Evolutionary conservation across 176 grass and related monocot genomes (phyloP), one percentile per base, ranked within the genome.

Genomic region (Coix lacrymajobi): DNA sequence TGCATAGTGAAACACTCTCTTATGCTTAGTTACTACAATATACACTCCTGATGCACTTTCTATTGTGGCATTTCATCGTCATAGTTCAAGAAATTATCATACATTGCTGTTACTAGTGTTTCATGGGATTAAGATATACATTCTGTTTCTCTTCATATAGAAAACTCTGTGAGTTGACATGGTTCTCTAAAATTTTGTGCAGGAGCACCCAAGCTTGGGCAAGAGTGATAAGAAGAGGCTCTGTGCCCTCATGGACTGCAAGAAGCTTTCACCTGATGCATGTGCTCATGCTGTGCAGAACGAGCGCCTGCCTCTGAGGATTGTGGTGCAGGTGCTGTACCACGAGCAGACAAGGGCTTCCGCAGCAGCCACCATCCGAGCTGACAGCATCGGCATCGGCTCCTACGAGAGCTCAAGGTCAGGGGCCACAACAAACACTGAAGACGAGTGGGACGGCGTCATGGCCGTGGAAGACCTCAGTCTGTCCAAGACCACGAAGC

Each of bases 321-420:
- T 89, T 24, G 93, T 96, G 51, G 93, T 99, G 49, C 96, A 96
- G 80, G 91, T 99, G 62, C 85, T 99, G 1, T 99, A 90, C 92
- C 83, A 91, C 4, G 91, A 99, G 85, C 96, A 99, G 73, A 81
- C 89, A 32, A 92, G 93, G 66, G 73, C 91, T 45, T 90, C 87
- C 30, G 88, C 89, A 11, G 80, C 80, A 20, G 90, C 86, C 16
- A 91, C 90, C 17, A 71, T 81, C 85, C 89, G 89, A 43, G 85
- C 89, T 10, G 92, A 91, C 49, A 97, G 90, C 66, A 86, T 82
- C 20, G 83, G 81, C 66, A 79, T 89, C 5, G 85, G 89, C 48
- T 99, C 96, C 52, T 96, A 99, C 28, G 93, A 92, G 76, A 99
- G 96, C 77, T 99, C 96, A 48, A 92, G 93, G 49, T 99, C 96